Base-by-base conservation (phyloP, 2,329 filamentous ascomycete species). In the Eurotiales sp. region DNA sequence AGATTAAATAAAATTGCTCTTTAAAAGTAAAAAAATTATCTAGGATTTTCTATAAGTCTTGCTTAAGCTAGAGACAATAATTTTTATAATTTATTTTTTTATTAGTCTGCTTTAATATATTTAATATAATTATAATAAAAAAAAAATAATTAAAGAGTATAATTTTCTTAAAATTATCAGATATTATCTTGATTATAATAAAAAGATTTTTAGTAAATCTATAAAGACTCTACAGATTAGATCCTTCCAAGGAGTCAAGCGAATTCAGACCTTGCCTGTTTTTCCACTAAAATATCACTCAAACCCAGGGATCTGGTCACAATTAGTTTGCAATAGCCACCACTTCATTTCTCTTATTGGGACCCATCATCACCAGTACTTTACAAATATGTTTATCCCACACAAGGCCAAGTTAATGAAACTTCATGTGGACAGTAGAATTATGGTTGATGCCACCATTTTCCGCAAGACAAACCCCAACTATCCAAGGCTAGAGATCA, bases 41-140 rank as follows among this genome's bases (percentile, higher is more conserved):
- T 68, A 65, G 48, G 55, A 69, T 52, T 55, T 68, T 14, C 54
- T 69, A 1, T 66, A 52, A 58, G 54, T 58, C 14, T 52, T 68
- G 15, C 68, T 68, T 45, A 67, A 68, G 50, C 58, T 57, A 34
- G 63, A 64, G 39, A 53, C 51, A 10, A 29, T 57, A 19, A 51
- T 61, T 6, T 63, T 59, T 53, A 62, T 57, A 34, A 56, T 47
- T 39, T 53, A 51, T 36, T 22, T 27, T 19, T 34, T 21, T 34
- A 53, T 47, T 21, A 44, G 45, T 17, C 27, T 50, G 42, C 53
- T 51, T 17, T 42, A 34, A 37, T 60, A 53, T 44, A 37, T 59
- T 40, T 22, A 32, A 39, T 59, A 58, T 46, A 48, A 50, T 46
- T 50, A 56, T 50, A 55, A 51, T 21, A 53, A 59, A 47, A 57